phyloP scores from a whole-genome alignment of 2,329 filamentous ascomycete species.

The Ophiocordyceps unilateralis region DNA sequence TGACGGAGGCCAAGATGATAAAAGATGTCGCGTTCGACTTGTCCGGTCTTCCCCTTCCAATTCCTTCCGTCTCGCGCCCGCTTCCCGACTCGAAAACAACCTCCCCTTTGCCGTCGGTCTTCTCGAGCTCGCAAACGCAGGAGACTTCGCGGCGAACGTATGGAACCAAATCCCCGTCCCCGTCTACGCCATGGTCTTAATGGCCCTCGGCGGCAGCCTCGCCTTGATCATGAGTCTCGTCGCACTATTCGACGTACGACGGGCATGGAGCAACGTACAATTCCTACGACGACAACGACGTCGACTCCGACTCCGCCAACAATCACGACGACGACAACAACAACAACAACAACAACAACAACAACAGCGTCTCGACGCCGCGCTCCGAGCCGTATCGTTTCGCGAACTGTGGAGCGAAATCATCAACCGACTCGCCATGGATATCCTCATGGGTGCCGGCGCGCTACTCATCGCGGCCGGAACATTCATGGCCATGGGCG shows the following conservation, averaged over 20 bases:
- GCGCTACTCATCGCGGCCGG: slow-evolving; percentile 31
- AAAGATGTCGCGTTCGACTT: neutral
- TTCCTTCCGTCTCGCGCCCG: slow-evolving; percentile 2
- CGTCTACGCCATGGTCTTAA: slow-evolving; percentile 27
- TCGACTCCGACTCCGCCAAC: neutral
- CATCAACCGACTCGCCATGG: slow-evolving; percentile 32
- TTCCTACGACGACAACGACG: slow-evolving; percentile 16
- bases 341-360: neutral
- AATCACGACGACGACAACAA: slow-evolving; percentile 1
- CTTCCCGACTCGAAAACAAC: slow-evolving; percentile 11
- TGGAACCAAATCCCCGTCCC: slow-evolving; percentile 36
- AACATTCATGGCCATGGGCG: slow-evolving; percentile 35
- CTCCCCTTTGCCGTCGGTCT: slow-evolving; percentile 23
- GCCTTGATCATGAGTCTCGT: slow-evolving; percentile 27
- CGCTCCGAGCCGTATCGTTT: slow-evolving; percentile 24
- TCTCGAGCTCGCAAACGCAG: slow-evolving; percentile 36
- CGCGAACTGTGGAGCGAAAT: slow-evolving; percentile 33
- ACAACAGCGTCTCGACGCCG: slow-evolving; percentile 11
- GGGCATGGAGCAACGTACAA: slow-evolving; percentile 26
- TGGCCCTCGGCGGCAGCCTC: slow-evolving; percentile 32
- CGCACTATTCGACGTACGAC: slow-evolving; percentile 24
- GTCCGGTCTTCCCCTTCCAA: neutral
- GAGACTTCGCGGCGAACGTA: slow-evolving; percentile 39
- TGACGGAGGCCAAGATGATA: neutral
- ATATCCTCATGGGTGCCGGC: slow-evolving; percentile 29